Conservation (phyloP, 306 rosid genomes). For the Malus asiatica region DNA sequence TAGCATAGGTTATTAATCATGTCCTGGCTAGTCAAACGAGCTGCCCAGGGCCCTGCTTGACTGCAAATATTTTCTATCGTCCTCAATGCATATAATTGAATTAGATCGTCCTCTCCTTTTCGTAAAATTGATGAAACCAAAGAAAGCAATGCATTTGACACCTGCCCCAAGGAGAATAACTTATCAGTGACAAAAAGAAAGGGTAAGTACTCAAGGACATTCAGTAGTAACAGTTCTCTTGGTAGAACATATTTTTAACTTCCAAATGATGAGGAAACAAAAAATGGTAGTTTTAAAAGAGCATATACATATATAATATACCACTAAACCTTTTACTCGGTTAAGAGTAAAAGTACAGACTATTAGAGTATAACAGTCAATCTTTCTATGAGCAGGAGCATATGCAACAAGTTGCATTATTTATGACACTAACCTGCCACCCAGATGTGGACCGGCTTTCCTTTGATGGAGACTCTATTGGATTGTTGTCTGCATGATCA, state of each 20-base stretch:
- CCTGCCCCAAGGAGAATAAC: conserved; percentile 40
- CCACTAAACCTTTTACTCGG: background rate
- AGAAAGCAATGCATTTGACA: conserved; percentile 72
- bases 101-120: conserved; percentile 93
- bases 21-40: conserved; percentile 82
- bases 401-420: conserved; percentile 17
- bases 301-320: background rate
- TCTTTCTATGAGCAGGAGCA: conserved; percentile 11
- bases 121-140: conserved; percentile 74
- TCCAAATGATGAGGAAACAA: background rate
- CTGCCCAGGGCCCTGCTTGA: conserved; percentile 86
- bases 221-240: background rate
- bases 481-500: conserved; percentile 61
- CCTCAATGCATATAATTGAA: conserved; percentile 90
- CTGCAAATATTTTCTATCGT: conserved; percentile 86
- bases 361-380: conserved; percentile 13
- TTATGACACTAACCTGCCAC: conserved; percentile 78
- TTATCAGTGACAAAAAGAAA: background rate
- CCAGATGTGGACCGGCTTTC: conserved; percentile 50
- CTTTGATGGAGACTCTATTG: conserved; percentile 71
- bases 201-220: background rate
- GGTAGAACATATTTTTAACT: background rate
- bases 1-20: conserved; percentile 72
- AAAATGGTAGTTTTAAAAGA: background rate
- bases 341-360: background rate